Evolutionary conservation across 164 flowering plant genomes (phyloP).

Genomic region (Berberis vulgaris): DNA sequence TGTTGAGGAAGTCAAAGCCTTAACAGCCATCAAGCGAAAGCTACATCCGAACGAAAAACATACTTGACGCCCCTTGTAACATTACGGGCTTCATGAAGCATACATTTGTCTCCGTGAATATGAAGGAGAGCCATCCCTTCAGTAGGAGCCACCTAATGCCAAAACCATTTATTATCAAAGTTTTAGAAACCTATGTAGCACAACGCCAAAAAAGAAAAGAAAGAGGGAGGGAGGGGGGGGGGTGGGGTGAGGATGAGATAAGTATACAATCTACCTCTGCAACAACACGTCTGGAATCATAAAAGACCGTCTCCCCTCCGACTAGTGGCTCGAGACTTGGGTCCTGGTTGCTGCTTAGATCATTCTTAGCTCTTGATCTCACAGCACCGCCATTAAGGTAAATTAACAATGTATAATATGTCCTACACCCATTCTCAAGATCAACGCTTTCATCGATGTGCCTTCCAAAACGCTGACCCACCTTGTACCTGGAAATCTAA

Average conservation of each 20-base stretch:
- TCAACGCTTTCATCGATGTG: conserved; percentile 94
- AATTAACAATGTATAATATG: conserved; percentile 73
- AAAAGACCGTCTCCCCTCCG: conserved; percentile 97
- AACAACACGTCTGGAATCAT: conserved; percentile 66
- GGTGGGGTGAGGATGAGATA: not conserved
- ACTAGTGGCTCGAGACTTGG: conserved; percentile 42
- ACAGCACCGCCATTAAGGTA: conserved; percentile 60
- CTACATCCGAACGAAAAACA: conserved; percentile 84
- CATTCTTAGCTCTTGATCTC: conserved; percentile 30
- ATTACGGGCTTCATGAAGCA: conserved; percentile 88
- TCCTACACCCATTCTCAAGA: conserved; percentile 62
- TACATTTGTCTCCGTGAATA: conserved; percentile 83
- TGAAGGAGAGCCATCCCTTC: conserved; percentile 98
- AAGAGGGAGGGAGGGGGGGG: too few relatives aligned
- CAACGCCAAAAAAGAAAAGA: not conserved
- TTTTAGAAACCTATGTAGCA: not conserved
- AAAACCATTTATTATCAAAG: not conserved
- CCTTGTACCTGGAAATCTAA: conserved; percentile 53
- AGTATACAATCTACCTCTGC: conserved; percentile 58
- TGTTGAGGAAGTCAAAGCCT: too few relatives aligned
- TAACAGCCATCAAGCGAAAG: conserved; percentile 43
- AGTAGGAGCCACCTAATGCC: conserved; percentile 60
- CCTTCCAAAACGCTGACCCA: conserved; percentile 81
- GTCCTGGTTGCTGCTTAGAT: conserved; percentile 16
- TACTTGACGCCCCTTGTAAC: conserved; percentile 82